Base-by-base conservation (phyloP, 495 filamentous ascomycete genomes). In the Tuber indicum region DNA sequence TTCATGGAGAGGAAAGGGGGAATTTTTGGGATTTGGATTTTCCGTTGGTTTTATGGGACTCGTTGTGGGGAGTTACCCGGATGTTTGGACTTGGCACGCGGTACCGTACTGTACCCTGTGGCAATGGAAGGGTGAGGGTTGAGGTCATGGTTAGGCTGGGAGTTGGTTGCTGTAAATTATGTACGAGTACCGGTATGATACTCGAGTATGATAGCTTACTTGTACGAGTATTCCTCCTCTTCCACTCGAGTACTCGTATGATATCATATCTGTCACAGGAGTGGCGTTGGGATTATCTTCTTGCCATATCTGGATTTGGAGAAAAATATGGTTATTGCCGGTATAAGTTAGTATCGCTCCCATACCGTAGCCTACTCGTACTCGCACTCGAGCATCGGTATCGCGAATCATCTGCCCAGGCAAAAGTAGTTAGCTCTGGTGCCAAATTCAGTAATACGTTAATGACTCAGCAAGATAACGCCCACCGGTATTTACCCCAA, bases 1-100 rank as follows among this genome's bases (percentile, higher is more conserved):
- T 90, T 89, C 88, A 88, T 89, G 85, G 75, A 83, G 84, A 86
- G 85, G 82, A 83, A 87, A 88, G 86, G 84, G 84, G 69, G 70
- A 36, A 43, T 41, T 19, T 6, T 39, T 70, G 47, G 23, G 76
- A 73, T 62, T 62, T 62, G 52, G n/a, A 58, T 26, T 26, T 12
- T 26, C 6, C 6, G 7, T 26, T 26, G 52, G 52, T n/a, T 62
- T 62, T 62, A 62, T 62, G 21, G 21, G 52, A 62, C 52, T 5
- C n/a, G 23, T 62, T 32, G 12, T 5, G 32, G 26, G 14, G 58
- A 26, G 58, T 66, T 66, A 66, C 58, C 58, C 58, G 58, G 58
- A 66, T 19, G 26, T 19, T 36, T 36, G 26, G 58, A 66, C 58
- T 66, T 66, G 58, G 58, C 58, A 14, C 32, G 10, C 1, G n/a